Base-by-base conservation (phyloP, 2,329 filamentous ascomycete genomes). In the Calonectria fujianensis region DNA sequence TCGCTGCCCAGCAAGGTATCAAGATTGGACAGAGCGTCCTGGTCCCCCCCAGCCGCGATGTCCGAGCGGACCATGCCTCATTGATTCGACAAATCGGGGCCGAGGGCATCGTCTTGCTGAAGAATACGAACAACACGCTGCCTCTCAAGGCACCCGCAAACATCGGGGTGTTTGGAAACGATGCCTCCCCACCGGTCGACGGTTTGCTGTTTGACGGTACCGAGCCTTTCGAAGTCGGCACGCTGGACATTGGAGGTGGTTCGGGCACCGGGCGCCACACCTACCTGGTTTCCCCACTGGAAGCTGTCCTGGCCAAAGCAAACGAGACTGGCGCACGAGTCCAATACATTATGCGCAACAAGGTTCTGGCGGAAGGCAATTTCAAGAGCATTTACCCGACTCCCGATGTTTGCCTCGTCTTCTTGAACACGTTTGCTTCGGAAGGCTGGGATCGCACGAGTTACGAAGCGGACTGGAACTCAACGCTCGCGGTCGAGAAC, bases 321-420 rank as follows among this genome's bases (percentile, higher is more conserved):
- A 86, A 85, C 4, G 79, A 84, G 57, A 86, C 86, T 32, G 87
- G 86, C 4, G 88, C 87, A 0, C 84, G 89, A 18, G 82, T 89
- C 68, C 68, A 86, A 85, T 2, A 87, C 83, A 59, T 87, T 87
- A 29, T 85, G 85, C 61, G 87, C 86, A 87, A 87, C 80, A 87
- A 85, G 24, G 80, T 83, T 45, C 76, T 87, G 39, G 78, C 82
- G 27, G 74, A 82, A 35, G 79, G 80, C 32, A 83, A 85, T n/a
- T 59, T 86, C 6, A 83, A 85, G 7, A 85, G 87, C 16, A 87
- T 90, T 14, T 87, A 84, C 29, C 83, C 82, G 18, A 77, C 86
- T 0, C 91, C 92, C 68, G 92, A 94, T 74, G 85, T 94, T 39
- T 94, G 93, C 80, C 84, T 92, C n/a, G 89, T 92, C 35, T 90